Evolutionary conservation across 495 filamentous ascomycete genomes (phyloP).

Genomic region (Penicillium mononematosum): DNA sequence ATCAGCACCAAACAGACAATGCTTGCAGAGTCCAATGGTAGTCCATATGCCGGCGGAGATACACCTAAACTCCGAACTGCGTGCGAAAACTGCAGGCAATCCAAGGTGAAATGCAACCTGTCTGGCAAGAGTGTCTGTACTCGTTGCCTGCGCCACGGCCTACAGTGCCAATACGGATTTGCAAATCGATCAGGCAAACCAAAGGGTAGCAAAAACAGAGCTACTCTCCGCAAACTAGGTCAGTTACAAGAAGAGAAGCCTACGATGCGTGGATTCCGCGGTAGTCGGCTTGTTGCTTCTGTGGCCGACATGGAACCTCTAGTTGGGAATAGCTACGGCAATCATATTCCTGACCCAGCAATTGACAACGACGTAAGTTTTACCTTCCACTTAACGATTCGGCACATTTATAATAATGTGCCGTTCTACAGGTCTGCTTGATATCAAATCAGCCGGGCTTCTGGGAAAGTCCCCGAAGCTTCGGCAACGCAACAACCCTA

Average conservation of each 20-base stretch:
- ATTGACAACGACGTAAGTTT: slow-evolving; percentile 27
- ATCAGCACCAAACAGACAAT: slow-evolving; percentile 18
- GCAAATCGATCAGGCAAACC: slow-evolving; percentile 50
- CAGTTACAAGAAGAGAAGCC: slow-evolving; percentile 40
- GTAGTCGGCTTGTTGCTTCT: slow-evolving; percentile 19
- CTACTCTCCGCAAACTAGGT: slow-evolving; percentile 44
- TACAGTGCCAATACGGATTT: slow-evolving; percentile 46
- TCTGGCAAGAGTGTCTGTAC: slow-evolving; percentile 43
- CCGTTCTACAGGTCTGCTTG: slow-evolving; percentile 20
- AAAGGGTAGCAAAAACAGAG: slow-evolving; percentile 49
- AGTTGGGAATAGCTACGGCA: slow-evolving; percentile 8
- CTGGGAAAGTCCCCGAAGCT: slow-evolving; percentile 29
- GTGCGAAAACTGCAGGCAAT: slow-evolving; percentile 49
- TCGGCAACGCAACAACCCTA: slow-evolving; percentile 14
- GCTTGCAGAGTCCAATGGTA: slow-evolving; percentile 35
- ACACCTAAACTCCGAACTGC: slow-evolving; percentile 45
- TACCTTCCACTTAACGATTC: not conserved
- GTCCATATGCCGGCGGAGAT: slow-evolving; percentile 26
- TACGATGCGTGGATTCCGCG: slow-evolving; percentile 23
- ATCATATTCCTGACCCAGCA: slow-evolving; percentile 17
- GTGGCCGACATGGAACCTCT: slow-evolving; percentile 19
- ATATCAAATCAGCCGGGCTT: slow-evolving; percentile 22
- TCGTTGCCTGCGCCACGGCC: slow-evolving; percentile 45
- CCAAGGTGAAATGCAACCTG: slow-evolving; percentile 49
- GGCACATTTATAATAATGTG: not conserved